Evolutionary conservation across 352 stramenopile genomes (phyloP).

Genomic region (Phytophthora tubulina): DNA sequence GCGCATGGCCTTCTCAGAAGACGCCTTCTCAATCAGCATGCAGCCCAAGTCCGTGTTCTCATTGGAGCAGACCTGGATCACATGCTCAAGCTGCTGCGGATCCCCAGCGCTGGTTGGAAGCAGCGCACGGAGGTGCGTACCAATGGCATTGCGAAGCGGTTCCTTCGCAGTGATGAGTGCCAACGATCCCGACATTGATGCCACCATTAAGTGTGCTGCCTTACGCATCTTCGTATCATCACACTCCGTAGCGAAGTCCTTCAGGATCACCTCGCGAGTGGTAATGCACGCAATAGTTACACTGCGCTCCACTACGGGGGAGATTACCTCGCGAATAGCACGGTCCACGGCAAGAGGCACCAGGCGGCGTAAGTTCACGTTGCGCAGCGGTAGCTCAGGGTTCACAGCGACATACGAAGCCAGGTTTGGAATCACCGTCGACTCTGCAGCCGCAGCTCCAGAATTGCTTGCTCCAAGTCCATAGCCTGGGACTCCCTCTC

Average conservation of each 20-base stretch:
- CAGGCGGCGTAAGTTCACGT: slow-evolving; percentile 94
- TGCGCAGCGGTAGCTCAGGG: slow-evolving; percentile 94
- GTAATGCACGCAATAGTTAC: slow-evolving; percentile 99
- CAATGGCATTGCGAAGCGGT: slow-evolving; percentile 97
- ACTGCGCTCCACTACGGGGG: slow-evolving; percentile 98
- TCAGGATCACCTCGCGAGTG: slow-evolving; percentile 97
- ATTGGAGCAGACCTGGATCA: slow-evolving; percentile 97
- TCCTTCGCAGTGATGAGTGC: slow-evolving; percentile 98
- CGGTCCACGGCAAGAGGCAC: slow-evolving; percentile 97
- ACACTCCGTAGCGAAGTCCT: slow-evolving; percentile 99
- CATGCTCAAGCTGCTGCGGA: slow-evolving; percentile 95
- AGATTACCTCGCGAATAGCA: slow-evolving; percentile 99
- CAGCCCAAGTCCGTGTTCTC: slow-evolving; percentile 99
- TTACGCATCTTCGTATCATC: slow-evolving; percentile 97
- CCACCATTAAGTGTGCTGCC: slow-evolving; percentile 98
- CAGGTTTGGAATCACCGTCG: slow-evolving; percentile 98
- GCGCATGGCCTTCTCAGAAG: slow-evolving; percentile 98
- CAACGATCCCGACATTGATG: slow-evolving; percentile 97
- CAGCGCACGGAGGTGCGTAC: slow-evolving; percentile 95
- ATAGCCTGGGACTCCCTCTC: slow-evolving; percentile 43
- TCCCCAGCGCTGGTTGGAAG: slow-evolving; percentile 89
- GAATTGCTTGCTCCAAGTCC: slow-evolving; percentile 41
- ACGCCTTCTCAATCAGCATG: slow-evolving; percentile 99
- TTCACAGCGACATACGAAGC: slow-evolving; percentile 98
- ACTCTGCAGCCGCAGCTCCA: slow-evolving; percentile 68